Conservation (phyloP, 2,329 filamentous ascomycete genomes). For the Trichophyton equinum region DNA sequence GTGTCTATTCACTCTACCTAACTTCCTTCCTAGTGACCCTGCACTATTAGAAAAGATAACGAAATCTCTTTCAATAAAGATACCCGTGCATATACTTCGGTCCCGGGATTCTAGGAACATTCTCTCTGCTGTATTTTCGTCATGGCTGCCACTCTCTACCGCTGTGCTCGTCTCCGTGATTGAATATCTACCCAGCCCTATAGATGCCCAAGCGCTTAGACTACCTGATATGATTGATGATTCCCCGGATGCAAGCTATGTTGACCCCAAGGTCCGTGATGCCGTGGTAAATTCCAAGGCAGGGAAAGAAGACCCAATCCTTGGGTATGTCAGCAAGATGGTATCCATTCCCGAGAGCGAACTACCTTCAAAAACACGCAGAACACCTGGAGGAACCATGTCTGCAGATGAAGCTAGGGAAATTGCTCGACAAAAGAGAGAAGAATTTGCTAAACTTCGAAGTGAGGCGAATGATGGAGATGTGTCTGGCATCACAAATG, state of each 20-base stretch:
- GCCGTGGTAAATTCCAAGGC: constrained; percentile 74
- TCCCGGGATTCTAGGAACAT: constrained; percentile 74
- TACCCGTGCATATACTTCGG: constrained; percentile 71
- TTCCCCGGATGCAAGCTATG: constrained; percentile 62
- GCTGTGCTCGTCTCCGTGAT: constrained; percentile 87
- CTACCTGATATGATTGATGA: constrained; percentile 66
- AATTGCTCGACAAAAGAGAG: constrained; percentile 73
- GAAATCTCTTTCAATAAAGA: constrained; percentile 71
- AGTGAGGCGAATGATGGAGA: constrained; percentile 41
- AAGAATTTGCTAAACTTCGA: constrained; percentile 72
- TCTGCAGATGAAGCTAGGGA: constrained; percentile 85
- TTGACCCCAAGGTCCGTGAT: constrained; percentile 57
- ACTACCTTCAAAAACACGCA: constrained; percentile 66
- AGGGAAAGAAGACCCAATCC: constrained; percentile 58
- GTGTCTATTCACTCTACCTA: constrained; percentile 18
- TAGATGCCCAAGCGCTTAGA: constrained; percentile 62
- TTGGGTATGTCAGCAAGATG: constrained; percentile 98
- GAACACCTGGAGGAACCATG: constrained; percentile 48
- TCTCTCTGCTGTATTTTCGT: constrained; percentile 72
- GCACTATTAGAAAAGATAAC: constrained; percentile 83
- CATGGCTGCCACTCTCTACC: constrained; percentile 86
- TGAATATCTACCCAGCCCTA: constrained; percentile 80
- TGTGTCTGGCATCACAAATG: constrained; percentile 45
- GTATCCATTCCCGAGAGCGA: constrained; percentile 89
- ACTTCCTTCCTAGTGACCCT: constrained; percentile 48